These are phyloP conservation scores for Eutypa lata DNA, from an alignment of 2,329 filamentous ascomycete genomes.

Conservation along the genomic window DNA sequence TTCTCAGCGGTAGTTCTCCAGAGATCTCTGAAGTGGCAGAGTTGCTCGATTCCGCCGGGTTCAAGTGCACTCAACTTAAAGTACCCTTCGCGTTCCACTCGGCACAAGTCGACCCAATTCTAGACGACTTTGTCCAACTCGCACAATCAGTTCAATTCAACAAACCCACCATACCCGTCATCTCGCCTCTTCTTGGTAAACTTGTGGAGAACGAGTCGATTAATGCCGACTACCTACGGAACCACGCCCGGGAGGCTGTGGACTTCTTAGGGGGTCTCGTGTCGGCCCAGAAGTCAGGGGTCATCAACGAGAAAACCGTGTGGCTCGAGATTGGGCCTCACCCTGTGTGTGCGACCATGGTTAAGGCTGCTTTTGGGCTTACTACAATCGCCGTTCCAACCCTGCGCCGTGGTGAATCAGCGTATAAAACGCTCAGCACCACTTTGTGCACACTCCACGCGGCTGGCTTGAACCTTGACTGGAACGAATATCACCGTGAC, in stretches of 20 bases:
- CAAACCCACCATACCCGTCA: constrained; percentile 54
- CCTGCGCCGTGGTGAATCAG: constrained; percentile 58
- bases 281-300: constrained; percentile 53
- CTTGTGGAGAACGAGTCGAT: constrained; percentile 58
- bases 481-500: constrained; percentile 64
- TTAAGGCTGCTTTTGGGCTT: constrained; percentile 60
- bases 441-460: constrained; percentile 56
- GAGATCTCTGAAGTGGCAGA: constrained; percentile 37
- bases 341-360: constrained; percentile 65
- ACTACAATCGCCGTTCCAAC: constrained; percentile 55
- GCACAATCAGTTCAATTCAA: constrained; percentile 53
- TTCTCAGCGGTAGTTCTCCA: constrained; percentile 54
- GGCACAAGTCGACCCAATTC: constrained; percentile 60
- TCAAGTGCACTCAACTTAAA: constrained; percentile 61
- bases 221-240: constrained; percentile 59
- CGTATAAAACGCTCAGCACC: constrained; percentile 61
- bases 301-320: constrained; percentile 63
- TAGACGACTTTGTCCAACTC: constrained; percentile 55
- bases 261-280: constrained; percentile 64
- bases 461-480: constrained; percentile 58
- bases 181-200: constrained; percentile 65
- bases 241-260: constrained; percentile 65
- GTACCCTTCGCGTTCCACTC: constrained; percentile 68
- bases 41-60: constrained; percentile 46
- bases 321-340: constrained; percentile 76